Evolutionary conservation across 1,284 basidiomycete genomes (phyloP).

Genomic region (Peniophora sp.): DNA sequence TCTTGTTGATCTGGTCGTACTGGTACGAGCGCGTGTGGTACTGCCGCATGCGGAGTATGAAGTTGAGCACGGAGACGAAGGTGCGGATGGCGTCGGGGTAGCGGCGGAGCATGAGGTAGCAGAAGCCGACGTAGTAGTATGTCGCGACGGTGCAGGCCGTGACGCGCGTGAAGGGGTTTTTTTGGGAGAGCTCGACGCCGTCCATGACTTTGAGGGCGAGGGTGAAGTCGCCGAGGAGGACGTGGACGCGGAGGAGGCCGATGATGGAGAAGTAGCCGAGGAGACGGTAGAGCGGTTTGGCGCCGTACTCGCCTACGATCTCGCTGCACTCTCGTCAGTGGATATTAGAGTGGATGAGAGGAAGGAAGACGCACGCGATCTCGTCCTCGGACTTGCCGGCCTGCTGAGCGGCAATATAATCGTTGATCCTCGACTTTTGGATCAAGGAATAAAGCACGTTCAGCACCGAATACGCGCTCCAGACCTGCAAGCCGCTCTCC

Average conservation of each 20-base stretch:
- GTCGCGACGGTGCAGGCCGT: slow-evolving; percentile 93
- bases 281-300: slow-evolving; percentile 85
- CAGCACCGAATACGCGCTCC: slow-evolving; percentile 96
- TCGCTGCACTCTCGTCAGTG: slow-evolving; percentile 39
- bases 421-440: slow-evolving; percentile 93
- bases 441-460: slow-evolving; percentile 98
- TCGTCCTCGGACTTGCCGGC: slow-evolving; percentile 78
- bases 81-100: slow-evolving; percentile 94
- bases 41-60: slow-evolving; percentile 87
- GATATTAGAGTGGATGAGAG: slow-evolving; percentile 1
- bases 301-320: slow-evolving; percentile 88
- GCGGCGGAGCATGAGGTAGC: slow-evolving; percentile 90
- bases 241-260: slow-evolving; percentile 91
- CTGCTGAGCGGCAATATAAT: slow-evolving; percentile 81
- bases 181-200: slow-evolving; percentile 84
- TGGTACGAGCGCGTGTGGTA: slow-evolving; percentile 96
- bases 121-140: slow-evolving; percentile 94
- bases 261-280: slow-evolving; percentile 98
- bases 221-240: slow-evolving; percentile 93
- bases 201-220: slow-evolving; percentile 95
- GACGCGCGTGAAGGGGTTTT: slow-evolving; percentile 83
- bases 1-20: slow-evolving; percentile 98
- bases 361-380: slow-evolving; percentile 55
- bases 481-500: slow-evolving; percentile 45
- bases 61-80: slow-evolving; percentile 90